Conservation (phyloP, 768 basidiomycete species). For the Rhizopogon vesiculosus region DNA sequence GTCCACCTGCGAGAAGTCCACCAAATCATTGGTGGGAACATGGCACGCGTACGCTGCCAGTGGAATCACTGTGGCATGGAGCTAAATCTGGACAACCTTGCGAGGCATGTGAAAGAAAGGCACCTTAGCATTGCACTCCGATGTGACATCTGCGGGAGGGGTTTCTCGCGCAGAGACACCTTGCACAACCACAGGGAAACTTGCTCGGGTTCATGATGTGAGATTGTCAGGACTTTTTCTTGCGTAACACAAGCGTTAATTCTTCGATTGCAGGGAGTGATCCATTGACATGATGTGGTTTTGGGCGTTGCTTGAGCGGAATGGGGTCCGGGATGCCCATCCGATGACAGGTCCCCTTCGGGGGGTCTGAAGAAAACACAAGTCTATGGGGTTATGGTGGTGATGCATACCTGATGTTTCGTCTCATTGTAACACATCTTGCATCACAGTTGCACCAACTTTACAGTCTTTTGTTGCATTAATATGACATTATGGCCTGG, state of each 20-base stretch:
- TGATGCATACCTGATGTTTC: too few relatives aligned
- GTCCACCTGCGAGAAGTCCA: background rate
- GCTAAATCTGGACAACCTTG: background rate
- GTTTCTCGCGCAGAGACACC: conserved; percentile 16
- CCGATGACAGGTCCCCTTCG: too few relatives aligned
- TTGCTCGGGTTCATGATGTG: conserved; percentile 2
- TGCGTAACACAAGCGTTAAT: background rate
- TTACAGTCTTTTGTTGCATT: too few relatives aligned
- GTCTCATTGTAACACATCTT: too few relatives aligned
- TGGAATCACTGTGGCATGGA: background rate
- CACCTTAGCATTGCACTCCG: conserved; percentile 17
- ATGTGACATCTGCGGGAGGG: conserved; percentile 8
- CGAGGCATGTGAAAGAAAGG: conserved; percentile 19
- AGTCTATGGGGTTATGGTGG: too few relatives aligned
- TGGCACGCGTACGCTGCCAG: background rate
- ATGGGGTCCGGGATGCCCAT: too few relatives aligned
- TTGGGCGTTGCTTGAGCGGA: too few relatives aligned
- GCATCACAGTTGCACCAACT: too few relatives aligned
- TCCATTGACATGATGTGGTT: too few relatives aligned
- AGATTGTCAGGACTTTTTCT: background rate
- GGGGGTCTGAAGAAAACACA: too few relatives aligned
- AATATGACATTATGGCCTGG: too few relatives aligned
- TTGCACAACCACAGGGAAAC: conserved; percentile 12
- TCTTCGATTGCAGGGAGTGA: too few relatives aligned
- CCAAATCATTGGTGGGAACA: background rate